These are phyloP conservation scores for Cutaneotrichosporon cyanovorans DNA, from an alignment of 1,284 basidiomycete species.

Conservation along the genomic window DNA sequence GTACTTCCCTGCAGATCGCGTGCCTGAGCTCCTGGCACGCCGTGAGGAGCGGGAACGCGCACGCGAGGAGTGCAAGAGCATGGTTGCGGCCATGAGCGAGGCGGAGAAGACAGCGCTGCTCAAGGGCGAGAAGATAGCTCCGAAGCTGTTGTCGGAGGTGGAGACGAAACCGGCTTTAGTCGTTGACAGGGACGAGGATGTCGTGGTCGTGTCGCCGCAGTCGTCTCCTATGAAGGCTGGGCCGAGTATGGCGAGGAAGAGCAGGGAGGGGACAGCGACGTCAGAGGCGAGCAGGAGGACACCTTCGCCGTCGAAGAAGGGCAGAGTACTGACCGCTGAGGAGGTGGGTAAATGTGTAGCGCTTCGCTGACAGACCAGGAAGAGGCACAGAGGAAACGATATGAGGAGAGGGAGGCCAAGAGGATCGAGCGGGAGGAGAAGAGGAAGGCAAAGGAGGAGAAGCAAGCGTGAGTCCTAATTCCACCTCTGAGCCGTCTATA, in stretches of 20 bases:
- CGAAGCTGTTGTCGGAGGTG: constrained; percentile 8
- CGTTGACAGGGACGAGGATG: too few relatives aligned
- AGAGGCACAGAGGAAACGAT: constrained; percentile 3
- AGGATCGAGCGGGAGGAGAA: constrained; percentile 8
- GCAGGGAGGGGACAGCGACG: constrained; percentile 25
- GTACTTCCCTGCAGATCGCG: constrained; percentile 26
- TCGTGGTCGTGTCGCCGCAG: too few relatives aligned
- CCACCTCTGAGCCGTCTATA: too few relatives aligned
- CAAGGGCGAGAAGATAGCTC: constrained; percentile 18
- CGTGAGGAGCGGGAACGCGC: constrained; percentile 22
- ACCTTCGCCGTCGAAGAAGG: constrained; percentile 28
- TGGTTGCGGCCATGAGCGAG: constrained; percentile 27
- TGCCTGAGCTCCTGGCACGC: constrained; percentile 12
- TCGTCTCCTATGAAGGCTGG: not conserved
- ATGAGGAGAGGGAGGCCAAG: constrained; percentile 6
- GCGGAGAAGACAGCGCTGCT: constrained; percentile 28
- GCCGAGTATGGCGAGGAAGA: constrained; percentile 8
- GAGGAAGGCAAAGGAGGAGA: constrained; percentile 11
- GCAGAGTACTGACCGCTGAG: constrained; percentile 24
- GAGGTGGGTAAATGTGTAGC: constrained; percentile 30
- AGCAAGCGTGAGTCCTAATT: constrained; percentile 15
- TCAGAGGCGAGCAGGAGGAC: constrained; percentile 23
- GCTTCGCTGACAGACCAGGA: constrained; percentile 14
- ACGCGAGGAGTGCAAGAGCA: constrained; percentile 24
- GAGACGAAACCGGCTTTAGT: not conserved